Evolutionary conservation across 2,329 filamentous ascomycete genomes (phyloP).

Genomic region (Sphaceloma murrayae): DNA sequence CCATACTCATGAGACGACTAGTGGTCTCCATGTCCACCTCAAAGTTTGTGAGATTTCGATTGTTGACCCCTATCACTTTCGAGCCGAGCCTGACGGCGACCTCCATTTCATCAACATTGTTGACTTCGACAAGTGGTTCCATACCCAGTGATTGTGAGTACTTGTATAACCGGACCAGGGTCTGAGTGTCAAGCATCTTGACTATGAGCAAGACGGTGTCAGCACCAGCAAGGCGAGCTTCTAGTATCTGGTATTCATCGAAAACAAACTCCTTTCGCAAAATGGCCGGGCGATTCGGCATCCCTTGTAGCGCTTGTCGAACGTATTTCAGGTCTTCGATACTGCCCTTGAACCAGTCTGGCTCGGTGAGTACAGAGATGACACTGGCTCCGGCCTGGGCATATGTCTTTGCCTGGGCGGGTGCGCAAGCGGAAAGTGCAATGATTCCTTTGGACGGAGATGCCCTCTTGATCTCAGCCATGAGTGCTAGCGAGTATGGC

Average conservation of each 20-base stretch:
- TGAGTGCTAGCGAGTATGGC: slow-evolving; percentile 78
- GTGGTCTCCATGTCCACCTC: slow-evolving; percentile 93
- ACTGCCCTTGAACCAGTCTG: slow-evolving; percentile 98
- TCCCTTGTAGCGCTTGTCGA: slow-evolving; percentile 75
- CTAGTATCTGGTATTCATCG: slow-evolving; percentile 95
- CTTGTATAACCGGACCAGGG: slow-evolving; percentile 68
- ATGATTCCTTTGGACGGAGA: slow-evolving; percentile 96
- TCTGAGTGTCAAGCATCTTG: slow-evolving; percentile 80
- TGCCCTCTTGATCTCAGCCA: slow-evolving; percentile 95
- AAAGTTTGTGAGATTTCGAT: slow-evolving; percentile 91
- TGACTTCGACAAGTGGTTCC: slow-evolving; percentile 96
- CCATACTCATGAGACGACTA: slow-evolving; percentile 75
- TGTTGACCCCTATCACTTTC: slow-evolving; percentile 93
- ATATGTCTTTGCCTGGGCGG: slow-evolving; percentile 82
- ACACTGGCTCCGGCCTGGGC: slow-evolving; percentile 90
- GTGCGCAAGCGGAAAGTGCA: slow-evolving; percentile 75
- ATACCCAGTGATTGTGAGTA: slow-evolving; percentile 88
- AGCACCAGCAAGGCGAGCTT: slow-evolving; percentile 83
- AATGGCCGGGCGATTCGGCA: slow-evolving; percentile 86
- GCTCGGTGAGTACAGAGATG: slow-evolving; percentile 96
- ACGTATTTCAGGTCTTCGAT: slow-evolving; percentile 87
- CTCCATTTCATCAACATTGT: slow-evolving; percentile 87
- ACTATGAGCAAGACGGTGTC: slow-evolving; percentile 94
- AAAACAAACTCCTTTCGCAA: slow-evolving; percentile 96
- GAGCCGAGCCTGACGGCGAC: slow-evolving; percentile 77